These are phyloP conservation scores for Cutaneotrichosporon sp. DNA, from an alignment of 1,284 basidiomycete species.

Conservation along the genomic window DNA sequence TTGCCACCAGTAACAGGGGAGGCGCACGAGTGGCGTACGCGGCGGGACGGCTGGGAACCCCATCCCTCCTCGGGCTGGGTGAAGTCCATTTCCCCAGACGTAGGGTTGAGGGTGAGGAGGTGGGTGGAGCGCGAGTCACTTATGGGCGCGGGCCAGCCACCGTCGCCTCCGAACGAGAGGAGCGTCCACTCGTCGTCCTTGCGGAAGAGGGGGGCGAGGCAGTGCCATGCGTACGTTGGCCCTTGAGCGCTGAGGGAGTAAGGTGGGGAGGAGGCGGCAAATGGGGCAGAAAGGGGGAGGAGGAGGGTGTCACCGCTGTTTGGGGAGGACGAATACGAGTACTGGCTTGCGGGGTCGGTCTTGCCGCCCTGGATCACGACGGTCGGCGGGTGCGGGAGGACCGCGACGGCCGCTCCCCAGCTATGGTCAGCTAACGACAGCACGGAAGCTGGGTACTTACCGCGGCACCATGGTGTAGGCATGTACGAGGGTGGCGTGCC, in stretches of 20 bases:
- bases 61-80: slow-evolving; percentile 59
- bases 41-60: slow-evolving; percentile 68
- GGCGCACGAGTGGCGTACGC: slow-evolving; percentile 67
- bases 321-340: slow-evolving; percentile 71
- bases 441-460: neutral
- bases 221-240: slow-evolving; percentile 76
- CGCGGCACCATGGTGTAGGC: slow-evolving; percentile 3
- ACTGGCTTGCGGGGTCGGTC: slow-evolving; percentile 66
- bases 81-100: slow-evolving; percentile 17
- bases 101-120: slow-evolving; percentile 54
- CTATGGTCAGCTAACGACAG: slow-evolving; percentile 55
- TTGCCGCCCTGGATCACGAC: slow-evolving; percentile 77
- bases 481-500: neutral
- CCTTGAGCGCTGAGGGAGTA: slow-evolving; percentile 51
- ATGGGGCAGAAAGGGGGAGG: slow-evolving; percentile 65
- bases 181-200: slow-evolving; percentile 49
- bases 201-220: slow-evolving; percentile 65
- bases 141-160: slow-evolving; percentile 58
- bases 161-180: slow-evolving; percentile 73
- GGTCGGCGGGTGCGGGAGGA: slow-evolving; percentile 60
- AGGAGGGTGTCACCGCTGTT: slow-evolving; percentile 68
- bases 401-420: slow-evolving; percentile 74
- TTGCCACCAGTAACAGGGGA: slow-evolving; percentile 56
- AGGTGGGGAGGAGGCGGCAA: slow-evolving; percentile 64
- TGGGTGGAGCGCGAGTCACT: slow-evolving; percentile 64